These are phyloP conservation scores for Singerocomus rubriflavus DNA, from an alignment of 1,284 basidiomycete genomes.

Conservation along the genomic window DNA sequence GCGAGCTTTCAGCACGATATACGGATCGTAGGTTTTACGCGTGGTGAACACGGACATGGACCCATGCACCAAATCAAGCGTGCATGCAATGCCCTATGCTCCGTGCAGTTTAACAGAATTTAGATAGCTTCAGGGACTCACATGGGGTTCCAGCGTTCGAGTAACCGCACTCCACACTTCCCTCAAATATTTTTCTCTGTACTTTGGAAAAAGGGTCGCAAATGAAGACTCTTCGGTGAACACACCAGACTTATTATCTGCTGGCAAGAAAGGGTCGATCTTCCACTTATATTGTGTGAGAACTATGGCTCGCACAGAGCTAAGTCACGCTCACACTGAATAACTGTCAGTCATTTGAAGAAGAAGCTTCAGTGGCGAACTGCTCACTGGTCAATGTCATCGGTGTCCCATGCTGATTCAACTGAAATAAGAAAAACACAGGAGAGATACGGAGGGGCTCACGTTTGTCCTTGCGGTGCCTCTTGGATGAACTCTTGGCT, in stretches of 20 bases:
- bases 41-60: constrained; percentile 98
- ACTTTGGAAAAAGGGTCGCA: constrained; percentile 98
- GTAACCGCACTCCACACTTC: constrained; percentile 97
- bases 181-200: constrained; percentile 94
- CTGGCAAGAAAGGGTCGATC: constrained; percentile 72
- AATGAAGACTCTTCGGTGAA: constrained; percentile 97
- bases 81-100: constrained; percentile 80
- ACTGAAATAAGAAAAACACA: constrained; percentile 11
- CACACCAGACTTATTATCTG: constrained; percentile 77
- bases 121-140: constrained; percentile 33
- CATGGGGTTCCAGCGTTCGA: constrained; percentile 78
- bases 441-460: constrained; percentile 25
- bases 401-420: constrained; percentile 91
- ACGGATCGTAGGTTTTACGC: constrained; percentile 96
- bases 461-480: constrained; percentile 92
- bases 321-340: constrained; percentile 32
- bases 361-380: background rate
- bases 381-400: constrained; percentile 95
- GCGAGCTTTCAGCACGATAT: constrained; percentile 92
- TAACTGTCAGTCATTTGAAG: constrained; percentile 17
- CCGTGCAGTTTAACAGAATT: constrained; percentile 2
- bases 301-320: background rate
- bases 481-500: constrained; percentile 77
- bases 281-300: constrained; percentile 68
- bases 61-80: constrained; percentile 93